Evolutionary conservation across 2,329 filamentous ascomycete genomes (phyloP).

Genomic region (Microcera coccophila): DNA sequence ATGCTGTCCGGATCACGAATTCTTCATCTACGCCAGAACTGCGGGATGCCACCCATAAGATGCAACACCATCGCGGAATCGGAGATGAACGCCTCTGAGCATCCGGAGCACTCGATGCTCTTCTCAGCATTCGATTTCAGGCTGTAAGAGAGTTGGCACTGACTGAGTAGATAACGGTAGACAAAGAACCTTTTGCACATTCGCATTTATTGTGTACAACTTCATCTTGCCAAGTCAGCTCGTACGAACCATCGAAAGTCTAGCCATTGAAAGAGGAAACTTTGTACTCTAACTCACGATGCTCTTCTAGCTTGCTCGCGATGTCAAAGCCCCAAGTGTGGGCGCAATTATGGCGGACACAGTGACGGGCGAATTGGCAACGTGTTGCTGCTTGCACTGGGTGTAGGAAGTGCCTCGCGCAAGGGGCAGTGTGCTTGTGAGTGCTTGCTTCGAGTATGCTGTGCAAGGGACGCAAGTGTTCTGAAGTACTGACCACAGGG

Average conservation of each 20-base stretch:
- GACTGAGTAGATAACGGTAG: slow-evolving; percentile 8
- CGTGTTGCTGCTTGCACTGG: slow-evolving; percentile 6
- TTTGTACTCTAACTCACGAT: slow-evolving; percentile 7
- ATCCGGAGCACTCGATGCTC: slow-evolving; percentile 15
- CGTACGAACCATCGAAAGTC: neutral
- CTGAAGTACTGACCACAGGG: slow-evolving; percentile 1
- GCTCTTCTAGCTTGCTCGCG: slow-evolving; percentile 4
- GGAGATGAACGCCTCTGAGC: slow-evolving; percentile 10
- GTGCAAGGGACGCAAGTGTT: neutral
- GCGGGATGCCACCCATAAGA: slow-evolving; percentile 20
- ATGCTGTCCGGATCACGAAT: slow-evolving; percentile 8
- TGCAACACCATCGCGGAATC: slow-evolving; percentile 26
- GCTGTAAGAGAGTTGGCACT: slow-evolving; percentile 15
- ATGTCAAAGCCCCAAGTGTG: slow-evolving; percentile 1
- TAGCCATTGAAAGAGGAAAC: slow-evolving; percentile 5
- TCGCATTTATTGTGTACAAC: slow-evolving; percentile 14
- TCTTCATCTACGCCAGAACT: slow-evolving; percentile 6
- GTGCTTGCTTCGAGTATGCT: slow-evolving; percentile 1
- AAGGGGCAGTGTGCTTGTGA: slow-evolving; percentile 7
- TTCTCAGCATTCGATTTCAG: slow-evolving; percentile 14
- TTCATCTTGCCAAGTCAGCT: slow-evolving; percentile 10
- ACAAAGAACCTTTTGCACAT: slow-evolving; percentile 7
- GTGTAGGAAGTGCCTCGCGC: slow-evolving; percentile 2
- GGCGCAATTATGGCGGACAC: slow-evolving; percentile 7
- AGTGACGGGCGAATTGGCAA: slow-evolving; percentile 4